Conservation (phyloP, 2,329 filamentous ascomycete species). For the Neofusicoccum cordaticola region DNA sequence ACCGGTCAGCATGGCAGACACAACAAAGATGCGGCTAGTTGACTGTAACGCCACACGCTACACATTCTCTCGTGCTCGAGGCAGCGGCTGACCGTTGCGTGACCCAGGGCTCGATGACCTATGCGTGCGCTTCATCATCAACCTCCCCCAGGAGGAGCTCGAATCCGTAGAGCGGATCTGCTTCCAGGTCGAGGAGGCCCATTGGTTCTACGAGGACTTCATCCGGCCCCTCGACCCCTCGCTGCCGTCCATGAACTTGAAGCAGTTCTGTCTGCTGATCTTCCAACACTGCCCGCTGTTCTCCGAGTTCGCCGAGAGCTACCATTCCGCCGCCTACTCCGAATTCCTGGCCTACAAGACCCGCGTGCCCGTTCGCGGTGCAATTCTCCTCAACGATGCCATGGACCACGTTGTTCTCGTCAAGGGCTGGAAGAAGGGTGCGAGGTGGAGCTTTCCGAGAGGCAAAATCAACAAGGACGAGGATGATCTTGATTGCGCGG, state of each 20-base stretch:
- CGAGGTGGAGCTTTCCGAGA: constrained; percentile 93
- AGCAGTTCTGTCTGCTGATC: constrained; percentile 82
- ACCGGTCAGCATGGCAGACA: constrained; percentile 66
- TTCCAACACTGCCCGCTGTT: constrained; percentile 93
- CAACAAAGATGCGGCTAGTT: constrained; percentile 76
- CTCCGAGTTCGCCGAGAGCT: constrained; percentile 72
- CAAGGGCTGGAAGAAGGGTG: constrained; percentile 95
- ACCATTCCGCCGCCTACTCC: constrained; percentile 80
- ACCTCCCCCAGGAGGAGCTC: constrained; percentile 88
- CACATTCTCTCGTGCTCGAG: neutral
- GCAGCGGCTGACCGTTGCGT: constrained; percentile 3
- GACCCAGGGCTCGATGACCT: constrained; percentile 87
- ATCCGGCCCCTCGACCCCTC: constrained; percentile 83
- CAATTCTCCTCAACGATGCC: constrained; percentile 85
- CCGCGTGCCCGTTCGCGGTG: constrained; percentile 86
- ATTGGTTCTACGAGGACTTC: constrained; percentile 99
- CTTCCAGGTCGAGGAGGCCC: constrained; percentile 97
- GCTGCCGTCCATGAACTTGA: constrained; percentile 80
- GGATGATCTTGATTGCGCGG: constrained; percentile 86
- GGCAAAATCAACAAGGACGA: constrained; percentile 99
- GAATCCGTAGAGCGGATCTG: constrained; percentile 89
- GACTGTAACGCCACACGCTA: constrained; percentile 63
- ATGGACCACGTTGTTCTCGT: constrained; percentile 95
- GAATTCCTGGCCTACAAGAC: constrained; percentile 94
- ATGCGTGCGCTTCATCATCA: constrained; percentile 96